Evolutionary conservation across 2,329 filamentous ascomycete species (phyloP).

Genomic region (Neurospora sp.): DNA sequence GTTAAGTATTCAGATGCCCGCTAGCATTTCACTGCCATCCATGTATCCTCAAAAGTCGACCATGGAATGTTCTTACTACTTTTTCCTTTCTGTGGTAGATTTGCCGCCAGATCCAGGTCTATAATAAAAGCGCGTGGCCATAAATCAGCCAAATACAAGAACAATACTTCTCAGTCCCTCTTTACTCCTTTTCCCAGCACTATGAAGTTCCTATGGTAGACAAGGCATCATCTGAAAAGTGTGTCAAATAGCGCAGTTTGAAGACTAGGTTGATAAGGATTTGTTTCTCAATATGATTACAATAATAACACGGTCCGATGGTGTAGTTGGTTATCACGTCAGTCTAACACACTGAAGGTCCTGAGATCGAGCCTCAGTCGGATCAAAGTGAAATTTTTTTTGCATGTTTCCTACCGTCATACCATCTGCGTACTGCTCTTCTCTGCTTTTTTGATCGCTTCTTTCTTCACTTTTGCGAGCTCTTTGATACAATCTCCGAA

Average conservation of each 20-base stretch:
- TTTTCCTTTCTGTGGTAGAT: neutral
- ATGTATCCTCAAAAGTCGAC: neutral
- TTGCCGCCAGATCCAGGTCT: neutral
- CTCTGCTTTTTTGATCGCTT: neutral
- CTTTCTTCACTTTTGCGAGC: neutral
- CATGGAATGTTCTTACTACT: neutral
- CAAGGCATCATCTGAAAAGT: neutral
- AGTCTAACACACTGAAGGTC: constrained; percentile 19
- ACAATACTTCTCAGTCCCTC: neutral
- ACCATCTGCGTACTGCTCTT: neutral
- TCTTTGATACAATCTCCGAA: neutral
- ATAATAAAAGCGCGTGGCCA: neutral
- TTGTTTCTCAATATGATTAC: neutral
- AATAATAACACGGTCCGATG: constrained; percentile 13
- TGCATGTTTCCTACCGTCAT: neutral
- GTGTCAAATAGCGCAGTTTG: neutral
- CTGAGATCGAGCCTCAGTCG: constrained; percentile 23
- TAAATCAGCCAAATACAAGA: neutral
- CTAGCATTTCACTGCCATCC: neutral
- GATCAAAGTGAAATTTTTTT: constrained; percentile 6
- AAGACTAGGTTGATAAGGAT: neutral
- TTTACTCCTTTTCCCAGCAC: neutral
- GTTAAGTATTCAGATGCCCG: neutral
- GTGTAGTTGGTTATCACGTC: constrained; percentile 39
- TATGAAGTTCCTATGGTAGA: neutral